Evolutionary conservation across 2,329 filamentous ascomycete species (phyloP), one percentile per base, ranked within the genome.

Genomic region (Ampelomyces quisqualis): DNA sequence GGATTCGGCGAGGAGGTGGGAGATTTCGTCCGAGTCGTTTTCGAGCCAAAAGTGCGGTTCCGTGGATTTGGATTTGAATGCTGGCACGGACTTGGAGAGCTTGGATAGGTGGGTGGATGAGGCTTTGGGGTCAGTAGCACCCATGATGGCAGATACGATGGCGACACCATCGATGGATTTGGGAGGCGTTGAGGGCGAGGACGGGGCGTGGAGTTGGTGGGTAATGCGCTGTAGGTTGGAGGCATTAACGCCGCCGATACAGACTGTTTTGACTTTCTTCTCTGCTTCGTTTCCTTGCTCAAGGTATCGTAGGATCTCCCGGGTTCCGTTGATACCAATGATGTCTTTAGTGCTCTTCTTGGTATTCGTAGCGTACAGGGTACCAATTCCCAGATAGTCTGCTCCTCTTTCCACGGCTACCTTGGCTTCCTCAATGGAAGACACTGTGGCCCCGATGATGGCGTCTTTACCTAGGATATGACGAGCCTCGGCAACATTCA

Each of bases 371-470:
- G 90, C 81, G 70, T 86, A 96, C 49, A 96, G 81, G 1, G 91
- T 93, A 18, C 93, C 91, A 33, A 97, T 83, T 13, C 91, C 93
- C 4, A 97, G 75, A 68, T 97, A 97, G 67, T 93, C 83, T 19
- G 90, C 90, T n/a, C 89, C 89, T 35, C 78, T 79, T 35, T 78
- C 72, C 43, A 86, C 85, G 1, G 90, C 91, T 39, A 70, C 73
- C 33, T 83, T 68, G 3, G 89, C 88, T 71, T 97, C 87, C 5
- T 83, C 78, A 15, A 81, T 65, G 4, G 80, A 86, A 42, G 83
- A 86, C n/a, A 87, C 87, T 5, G 88, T 95, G 22, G 94, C 86
- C 15, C 93, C 91, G 47, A 97, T 90, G 58, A 95, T 91, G 37
- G 88, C 85, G 51, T 84, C 75, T 1, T 79, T 71, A 0, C 90